phyloP scores from a whole-genome alignment of 352 stramenopile species.

The Thalassiosira livingstoniorum region DNA sequence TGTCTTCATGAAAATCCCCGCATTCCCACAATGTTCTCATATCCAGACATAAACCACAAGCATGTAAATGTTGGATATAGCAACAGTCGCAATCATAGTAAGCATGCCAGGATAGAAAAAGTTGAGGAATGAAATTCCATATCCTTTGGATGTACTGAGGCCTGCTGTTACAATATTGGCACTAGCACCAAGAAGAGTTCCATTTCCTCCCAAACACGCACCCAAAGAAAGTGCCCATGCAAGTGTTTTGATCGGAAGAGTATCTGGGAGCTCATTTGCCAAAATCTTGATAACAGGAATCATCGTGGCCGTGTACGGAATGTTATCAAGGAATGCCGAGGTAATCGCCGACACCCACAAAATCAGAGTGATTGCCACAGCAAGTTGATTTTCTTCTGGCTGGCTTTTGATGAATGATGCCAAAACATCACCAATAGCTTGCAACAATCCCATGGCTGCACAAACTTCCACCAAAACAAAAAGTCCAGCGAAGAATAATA shows the following conservation, averaged over 20 bases:
- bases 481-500: conserved; percentile 79
- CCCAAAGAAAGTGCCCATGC: conserved; percentile 76
- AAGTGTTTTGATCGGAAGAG: conserved; percentile 69
- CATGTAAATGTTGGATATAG: conserved; percentile 67
- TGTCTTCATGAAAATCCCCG: no score
- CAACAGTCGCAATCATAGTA: conserved; percentile 57
- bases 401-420: conserved; percentile 63
- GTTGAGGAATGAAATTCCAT: conserved; percentile 67
- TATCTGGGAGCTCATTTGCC: conserved; percentile 61
- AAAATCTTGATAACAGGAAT: conserved; percentile 75
- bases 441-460: conserved; percentile 72
- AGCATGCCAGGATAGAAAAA: conserved; percentile 70
- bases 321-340: conserved; percentile 66
- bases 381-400: conserved; percentile 54
- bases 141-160: conserved; percentile 59
- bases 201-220: conserved; percentile 80
- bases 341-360: conserved; percentile 78
- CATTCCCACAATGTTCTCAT: no score
- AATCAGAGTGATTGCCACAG: conserved; percentile 72
- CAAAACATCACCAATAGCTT: conserved; percentile 65
- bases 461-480: conserved; percentile 82
- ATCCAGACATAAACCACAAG: conserved; percentile 62
- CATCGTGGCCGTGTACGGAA: conserved; percentile 81
- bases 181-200: conserved; percentile 73
- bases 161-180: conserved; percentile 81